A percentile compares a stretch with the other conserved stretches of the same genome.
These are phyloP conservation scores for Polyporus arcularius DNA, from an alignment of 768 basidiomycete species.

Conservation along the genomic window DNA sequence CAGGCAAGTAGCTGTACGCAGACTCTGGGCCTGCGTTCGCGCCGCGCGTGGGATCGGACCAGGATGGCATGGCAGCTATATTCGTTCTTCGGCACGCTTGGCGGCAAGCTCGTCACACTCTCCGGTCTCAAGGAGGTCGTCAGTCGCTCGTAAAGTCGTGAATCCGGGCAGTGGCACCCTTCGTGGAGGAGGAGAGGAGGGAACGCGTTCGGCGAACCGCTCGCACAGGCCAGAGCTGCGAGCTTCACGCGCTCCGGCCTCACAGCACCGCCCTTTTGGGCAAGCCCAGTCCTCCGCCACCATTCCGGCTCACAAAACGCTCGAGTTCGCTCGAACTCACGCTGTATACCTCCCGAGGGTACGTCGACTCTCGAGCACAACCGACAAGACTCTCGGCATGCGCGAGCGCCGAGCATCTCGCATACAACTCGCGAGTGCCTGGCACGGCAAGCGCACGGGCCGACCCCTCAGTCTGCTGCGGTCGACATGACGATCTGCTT, in stretches of 20 bases:
- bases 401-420: too few species aligned
- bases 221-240: too few species aligned
- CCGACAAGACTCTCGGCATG: too few species aligned
- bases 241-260: neutral
- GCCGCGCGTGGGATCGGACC: conserved; percentile 6
- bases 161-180: too few species aligned
- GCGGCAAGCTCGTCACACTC: neutral
- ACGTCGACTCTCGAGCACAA: too few species aligned
- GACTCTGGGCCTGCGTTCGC: neutral
- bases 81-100: neutral
- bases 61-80: conserved; percentile 15
- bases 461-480: neutral
- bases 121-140: neutral
- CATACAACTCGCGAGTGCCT: neutral
- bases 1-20: conserved; percentile 3
- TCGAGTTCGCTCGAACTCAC: too few species aligned
- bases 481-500: conserved; percentile 8
- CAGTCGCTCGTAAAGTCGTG: neutral
- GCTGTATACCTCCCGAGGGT: too few species aligned
- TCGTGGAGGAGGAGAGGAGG: neutral
- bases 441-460: neutral
- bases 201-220: neutral
- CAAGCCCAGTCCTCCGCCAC: neutral
- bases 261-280: neutral
- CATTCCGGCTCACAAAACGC: neutral